Conservation (phyloP, 371 early-diverging fungal species). For the Syncephalastrum racemosum region DNA sequence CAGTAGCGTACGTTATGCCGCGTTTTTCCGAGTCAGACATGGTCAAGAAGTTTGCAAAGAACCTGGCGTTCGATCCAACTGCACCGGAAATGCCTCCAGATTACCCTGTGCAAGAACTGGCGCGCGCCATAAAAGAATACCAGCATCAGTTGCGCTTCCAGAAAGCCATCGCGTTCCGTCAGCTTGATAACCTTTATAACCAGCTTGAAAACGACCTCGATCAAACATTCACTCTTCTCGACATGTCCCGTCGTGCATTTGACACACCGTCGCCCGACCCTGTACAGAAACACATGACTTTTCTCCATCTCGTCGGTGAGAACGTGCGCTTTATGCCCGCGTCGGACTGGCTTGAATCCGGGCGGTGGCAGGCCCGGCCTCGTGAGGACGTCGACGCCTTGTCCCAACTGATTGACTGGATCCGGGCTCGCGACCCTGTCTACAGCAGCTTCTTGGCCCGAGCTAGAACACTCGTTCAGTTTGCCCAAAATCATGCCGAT, state of each 20-base stretch:
- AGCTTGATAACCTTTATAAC: conserved; percentile 22
- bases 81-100: conserved; percentile 10
- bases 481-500: conserved; percentile 38
- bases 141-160: conserved; percentile 19
- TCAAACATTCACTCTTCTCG: no score
- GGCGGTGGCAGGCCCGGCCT: conserved; percentile 54
- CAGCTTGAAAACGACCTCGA: conserved; percentile 12
- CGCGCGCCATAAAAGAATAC: conserved; percentile 27
- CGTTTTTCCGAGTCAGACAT: conserved; percentile 27
- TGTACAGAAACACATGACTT: conserved; percentile 58
- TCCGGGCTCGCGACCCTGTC: conserved; percentile 42
- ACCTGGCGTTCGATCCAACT: conserved; percentile 6
- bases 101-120: conserved; percentile 16
- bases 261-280: conserved; percentile 4
- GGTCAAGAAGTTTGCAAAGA: conserved; percentile 2
- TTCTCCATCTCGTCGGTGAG: conserved; percentile 55
- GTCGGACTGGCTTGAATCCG: conserved; percentile 37
- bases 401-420: conserved; percentile 47
- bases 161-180: conserved; percentile 12
- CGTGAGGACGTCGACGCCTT: conserved; percentile 44
- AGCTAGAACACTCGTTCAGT: conserved; percentile 40
- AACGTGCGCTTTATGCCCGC: conserved; percentile 50
- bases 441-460: conserved; percentile 50
- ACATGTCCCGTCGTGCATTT: no score
- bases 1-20: conserved; percentile 50